Base-by-base conservation (phyloP, 1,284 basidiomycete genomes). In the Mrakiaceae sp. region DNA sequence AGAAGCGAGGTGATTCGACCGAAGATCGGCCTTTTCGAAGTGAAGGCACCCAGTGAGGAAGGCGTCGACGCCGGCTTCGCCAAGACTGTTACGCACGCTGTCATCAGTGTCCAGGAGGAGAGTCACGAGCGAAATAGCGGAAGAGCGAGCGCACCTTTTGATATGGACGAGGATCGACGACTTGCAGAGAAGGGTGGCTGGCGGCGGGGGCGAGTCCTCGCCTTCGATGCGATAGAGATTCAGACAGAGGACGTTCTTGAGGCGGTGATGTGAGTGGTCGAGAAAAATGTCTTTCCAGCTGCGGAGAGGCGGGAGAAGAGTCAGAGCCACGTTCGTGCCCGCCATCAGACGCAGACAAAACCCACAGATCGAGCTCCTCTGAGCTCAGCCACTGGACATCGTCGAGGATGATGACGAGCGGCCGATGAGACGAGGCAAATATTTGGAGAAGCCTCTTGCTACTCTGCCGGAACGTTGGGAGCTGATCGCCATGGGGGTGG, bases 391-490 rank as follows among this genome's bases (percentile, higher is more conserved):
- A 64, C 60, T 76, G 74, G 4, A 70, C 68, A 59, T 76, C 74
- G 66, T 76, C 74, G 27, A 76, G 50, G 11, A 74, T 46, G 8
- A 76, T 68, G 2, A 76, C 63, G 7, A 76, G 67, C 0, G 75
- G 75, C 3, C 73, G 67, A 0, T 56, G 8, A 0, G 60, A 50
- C 1, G 72, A 70, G 0, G 72, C 74, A 52, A 76, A 76, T 6
- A 74, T 60, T 56, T 74, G 72, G 12, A 76, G 61, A 5, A 75
- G 66, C 2, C 69, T 67, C 42, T 66, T 48, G 66, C 50, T 39
- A 53, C 66, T 14, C 59, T 60, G n/a, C 58, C n/a, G 5, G 16
- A 40, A 50, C 50, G 27, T 40, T 2, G 51, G 11, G 40, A 67
- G 53, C 61, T 66, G 53, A 27, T 27, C 27, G 27, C 27, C 27